Percentiles rank a stretch among this genome's conserved stretches.
phyloP scores from a whole-genome alignment of 768 basidiomycete species.

The Termitomyces sp. region DNA sequence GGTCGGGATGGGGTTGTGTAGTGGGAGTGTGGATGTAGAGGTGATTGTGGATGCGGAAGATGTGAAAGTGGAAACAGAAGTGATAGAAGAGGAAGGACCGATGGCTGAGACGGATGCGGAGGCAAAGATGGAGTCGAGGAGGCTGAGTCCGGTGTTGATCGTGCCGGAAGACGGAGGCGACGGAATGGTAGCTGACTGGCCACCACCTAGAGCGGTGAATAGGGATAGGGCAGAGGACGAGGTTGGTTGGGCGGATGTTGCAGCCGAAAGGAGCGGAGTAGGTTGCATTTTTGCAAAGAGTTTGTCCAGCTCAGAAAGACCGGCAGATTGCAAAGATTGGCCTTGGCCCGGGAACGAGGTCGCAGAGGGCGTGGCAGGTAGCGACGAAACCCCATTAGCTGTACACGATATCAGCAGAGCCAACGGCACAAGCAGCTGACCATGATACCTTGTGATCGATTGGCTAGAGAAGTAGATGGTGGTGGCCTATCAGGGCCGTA shows the following conservation, averaged over 20 bases:
- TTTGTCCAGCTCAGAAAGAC: constrained; percentile 39
- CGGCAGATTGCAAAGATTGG: constrained; percentile 7
- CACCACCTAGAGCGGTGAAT: constrained; percentile 32
- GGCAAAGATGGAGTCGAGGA: constrained; percentile 71
- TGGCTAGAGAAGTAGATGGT: constrained; percentile 38
- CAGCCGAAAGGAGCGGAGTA: constrained; percentile 14
- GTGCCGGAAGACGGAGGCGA: constrained; percentile 15
- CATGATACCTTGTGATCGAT: constrained; percentile 14
- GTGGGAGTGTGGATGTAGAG: constrained; percentile 16
- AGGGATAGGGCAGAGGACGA: constrained; percentile 34
- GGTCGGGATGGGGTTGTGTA: constrained; percentile 55
- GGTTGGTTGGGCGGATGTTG: background rate
- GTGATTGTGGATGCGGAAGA: constrained; percentile 4
- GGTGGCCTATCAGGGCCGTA: constrained; percentile 66
- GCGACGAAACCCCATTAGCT: constrained; percentile 2
- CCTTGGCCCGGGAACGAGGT: constrained; percentile 4
- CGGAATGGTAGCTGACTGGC: constrained; percentile 5
- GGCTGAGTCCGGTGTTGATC: constrained; percentile 45
- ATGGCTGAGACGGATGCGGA: constrained; percentile 37
- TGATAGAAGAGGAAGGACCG: constrained; percentile 1
- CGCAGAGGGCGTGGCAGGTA: background rate
- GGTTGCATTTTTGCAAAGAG: constrained; percentile 40
- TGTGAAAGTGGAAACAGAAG: constrained; percentile 15
- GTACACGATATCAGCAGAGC: background rate
- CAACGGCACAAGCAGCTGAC: background rate